Conservation (phyloP, 176 grass and related monocot species). For the Oryza punctata region DNA sequence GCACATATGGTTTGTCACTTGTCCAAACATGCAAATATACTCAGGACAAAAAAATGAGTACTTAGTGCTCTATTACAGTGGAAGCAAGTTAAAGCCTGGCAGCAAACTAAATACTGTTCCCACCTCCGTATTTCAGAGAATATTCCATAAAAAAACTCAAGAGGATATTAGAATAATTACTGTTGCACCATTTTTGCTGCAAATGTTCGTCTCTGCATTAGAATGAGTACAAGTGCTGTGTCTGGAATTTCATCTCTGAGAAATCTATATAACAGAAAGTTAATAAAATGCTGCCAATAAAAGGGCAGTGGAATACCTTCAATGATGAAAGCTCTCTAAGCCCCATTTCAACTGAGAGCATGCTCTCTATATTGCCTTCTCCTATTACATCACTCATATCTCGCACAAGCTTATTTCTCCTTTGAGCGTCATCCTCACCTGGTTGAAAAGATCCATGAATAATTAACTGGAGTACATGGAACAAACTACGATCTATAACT, state of each 20-base stretch:
- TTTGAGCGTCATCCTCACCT: slow-evolving; percentile 71
- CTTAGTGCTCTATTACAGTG: slow-evolving; percentile 15
- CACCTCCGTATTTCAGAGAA: background rate
- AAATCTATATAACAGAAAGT: slow-evolving; percentile 37
- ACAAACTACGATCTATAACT: slow-evolving; percentile 20
- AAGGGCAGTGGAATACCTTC: slow-evolving; percentile 54
- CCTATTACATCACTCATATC: slow-evolving; percentile 90
- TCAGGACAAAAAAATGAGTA: background rate
- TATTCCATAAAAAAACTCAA: background rate
- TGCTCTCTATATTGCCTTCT: slow-evolving; percentile 98
- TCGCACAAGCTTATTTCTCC: slow-evolving; percentile 75
- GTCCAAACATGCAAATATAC: background rate
- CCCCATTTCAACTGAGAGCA: slow-evolving; percentile 99
- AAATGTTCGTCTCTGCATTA: background rate
- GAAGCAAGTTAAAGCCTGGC: slow-evolving; percentile 4
- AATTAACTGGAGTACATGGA: slow-evolving; percentile 33
- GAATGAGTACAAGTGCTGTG: slow-evolving; percentile 8
- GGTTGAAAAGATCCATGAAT: slow-evolving; percentile 37
- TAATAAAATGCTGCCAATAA: background rate
- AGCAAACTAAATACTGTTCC: slow-evolving; percentile 16
- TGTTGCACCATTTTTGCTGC: slow-evolving; percentile 1
- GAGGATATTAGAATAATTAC: slow-evolving; percentile 11
- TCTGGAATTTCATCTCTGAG: background rate
- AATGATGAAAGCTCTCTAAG: slow-evolving; percentile 93
- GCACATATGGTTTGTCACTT: background rate